These are phyloP conservation scores for Prunus persica DNA, from an alignment of 306 rosid species.

Conservation along the genomic window DNA sequence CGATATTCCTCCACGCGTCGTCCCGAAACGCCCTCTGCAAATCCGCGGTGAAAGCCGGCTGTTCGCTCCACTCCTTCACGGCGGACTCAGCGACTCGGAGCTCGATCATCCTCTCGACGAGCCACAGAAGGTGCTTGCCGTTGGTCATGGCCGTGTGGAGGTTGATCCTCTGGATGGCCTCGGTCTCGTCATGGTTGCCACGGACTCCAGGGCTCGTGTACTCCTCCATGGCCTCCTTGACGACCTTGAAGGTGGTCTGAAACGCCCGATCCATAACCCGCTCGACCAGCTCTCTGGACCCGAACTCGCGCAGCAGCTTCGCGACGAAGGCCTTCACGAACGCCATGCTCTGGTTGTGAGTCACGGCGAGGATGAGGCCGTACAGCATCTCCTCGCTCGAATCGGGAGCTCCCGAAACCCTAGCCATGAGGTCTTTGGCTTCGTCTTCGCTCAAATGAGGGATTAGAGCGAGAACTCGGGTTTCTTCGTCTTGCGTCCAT, in stretches of 20 bases:
- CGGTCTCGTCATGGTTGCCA: slow-evolving; percentile 79
- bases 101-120: slow-evolving; percentile 95
- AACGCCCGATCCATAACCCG: slow-evolving; percentile 80
- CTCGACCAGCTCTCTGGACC: slow-evolving; percentile 68
- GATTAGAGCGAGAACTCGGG: slow-evolving; percentile 50
- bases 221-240: slow-evolving; percentile 84
- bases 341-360: slow-evolving; percentile 69
- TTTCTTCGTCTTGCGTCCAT: slow-evolving; percentile 88
- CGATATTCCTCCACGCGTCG: slow-evolving; percentile 84
- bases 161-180: slow-evolving; percentile 85
- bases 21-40: slow-evolving; percentile 79
- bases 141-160: slow-evolving; percentile 76
- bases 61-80: slow-evolving; percentile 82
- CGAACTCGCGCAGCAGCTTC: slow-evolving; percentile 69
- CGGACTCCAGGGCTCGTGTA: slow-evolving; percentile 81
- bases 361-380: slow-evolving; percentile 53
- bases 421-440: slow-evolving; percentile 65
- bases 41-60: slow-evolving; percentile 63
- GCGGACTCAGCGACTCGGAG: slow-evolving; percentile 77
- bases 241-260: slow-evolving; percentile 51
- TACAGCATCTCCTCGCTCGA: slow-evolving; percentile 71
- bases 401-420: slow-evolving; percentile 52
- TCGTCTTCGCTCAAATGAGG: slow-evolving; percentile 74
- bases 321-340: slow-evolving; percentile 88
- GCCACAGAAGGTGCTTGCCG: slow-evolving; percentile 74